phyloP scores from a whole-genome alignment of 2,329 filamentous ascomycete genomes.

The Dothistroma pini region DNA sequence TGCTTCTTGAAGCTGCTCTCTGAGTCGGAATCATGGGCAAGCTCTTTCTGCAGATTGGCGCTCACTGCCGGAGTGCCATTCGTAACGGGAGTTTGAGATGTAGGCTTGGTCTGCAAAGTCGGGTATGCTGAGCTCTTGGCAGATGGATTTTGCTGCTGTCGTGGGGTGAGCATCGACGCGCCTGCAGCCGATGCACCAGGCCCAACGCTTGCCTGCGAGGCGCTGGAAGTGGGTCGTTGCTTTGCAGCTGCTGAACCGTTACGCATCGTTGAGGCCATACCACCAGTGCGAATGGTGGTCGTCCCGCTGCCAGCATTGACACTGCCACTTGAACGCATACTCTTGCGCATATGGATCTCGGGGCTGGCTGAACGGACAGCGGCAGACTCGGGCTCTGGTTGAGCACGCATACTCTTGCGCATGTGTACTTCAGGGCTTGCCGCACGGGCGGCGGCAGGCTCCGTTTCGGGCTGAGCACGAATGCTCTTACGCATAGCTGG shows the following conservation, averaged over 20 bases:
- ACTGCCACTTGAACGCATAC: conserved; percentile 37
- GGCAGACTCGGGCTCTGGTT: conserved; percentile 24
- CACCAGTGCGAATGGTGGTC: conserved; percentile 8
- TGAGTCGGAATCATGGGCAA: conserved; percentile 45
- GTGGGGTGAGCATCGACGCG: conserved; percentile 15
- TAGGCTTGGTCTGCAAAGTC: conserved; percentile 4
- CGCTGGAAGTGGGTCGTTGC: conserved; percentile 21
- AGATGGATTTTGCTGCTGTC: conserved; percentile 5
- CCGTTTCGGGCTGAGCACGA: conserved; percentile 27
- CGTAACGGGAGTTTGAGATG: conserved; percentile 3
- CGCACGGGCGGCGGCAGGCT: conserved; percentile 13
- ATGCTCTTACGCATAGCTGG: conserved; percentile 42
- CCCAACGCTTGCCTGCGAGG: conserved; percentile 1
- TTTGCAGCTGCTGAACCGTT: conserved; percentile 16
- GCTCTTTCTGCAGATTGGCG: conserved; percentile 26
- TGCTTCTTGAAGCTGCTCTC: conserved; percentile 74
- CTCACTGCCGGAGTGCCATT: conserved; percentile 17
- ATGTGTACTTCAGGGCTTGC: conserved; percentile 30
- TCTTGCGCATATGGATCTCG: conserved; percentile 36
- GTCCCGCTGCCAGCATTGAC: neutral
- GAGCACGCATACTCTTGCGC: conserved; percentile 36
- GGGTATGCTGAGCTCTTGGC: conserved; percentile 14
- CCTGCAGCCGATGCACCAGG: conserved; percentile 19
- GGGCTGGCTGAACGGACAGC: conserved; percentile 11
- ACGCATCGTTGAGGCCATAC: conserved; percentile 30